phyloP scores from a whole-genome alignment of 1,284 basidiomycete genomes.

The Butyriboletus appendiculatus region DNA sequence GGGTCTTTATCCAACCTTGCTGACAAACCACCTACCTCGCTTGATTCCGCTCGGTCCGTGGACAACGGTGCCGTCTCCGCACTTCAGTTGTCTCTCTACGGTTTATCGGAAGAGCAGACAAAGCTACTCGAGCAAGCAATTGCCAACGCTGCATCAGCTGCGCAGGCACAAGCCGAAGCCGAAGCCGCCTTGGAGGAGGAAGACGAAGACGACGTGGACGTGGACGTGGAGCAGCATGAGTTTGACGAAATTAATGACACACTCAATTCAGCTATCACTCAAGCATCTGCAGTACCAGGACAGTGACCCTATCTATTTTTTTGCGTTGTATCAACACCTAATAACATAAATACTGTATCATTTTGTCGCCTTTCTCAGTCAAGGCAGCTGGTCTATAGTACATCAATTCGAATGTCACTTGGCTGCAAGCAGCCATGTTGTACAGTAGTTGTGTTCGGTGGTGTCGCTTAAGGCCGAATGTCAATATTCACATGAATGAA shows the following conservation, averaged over 20 bases:
- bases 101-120: conserved; percentile 69
- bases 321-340: conserved; percentile 23
- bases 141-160: conserved; percentile 65
- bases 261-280: conserved; percentile 9
- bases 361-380: conserved; percentile 10
- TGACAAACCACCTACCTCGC: conserved; percentile 13
- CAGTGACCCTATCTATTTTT: conserved; percentile 25
- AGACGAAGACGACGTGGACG: conserved; percentile 46
- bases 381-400: conserved; percentile 11
- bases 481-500: conserved; percentile 33
- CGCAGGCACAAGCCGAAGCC: conserved; percentile 72
- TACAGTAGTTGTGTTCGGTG: conserved; percentile 23
- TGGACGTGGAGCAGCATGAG: conserved; percentile 42
- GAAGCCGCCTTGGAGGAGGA: conserved; percentile 71
- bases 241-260: conserved; percentile 14
- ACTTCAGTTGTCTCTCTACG: conserved; percentile 57
- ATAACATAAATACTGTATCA: conserved; percentile 27
- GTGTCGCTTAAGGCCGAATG: conserved; percentile 24
- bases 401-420: conserved; percentile 11
- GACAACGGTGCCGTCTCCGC: conserved; percentile 5
- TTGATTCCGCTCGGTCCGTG: conserved; percentile 14
- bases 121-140: conserved; percentile 67
- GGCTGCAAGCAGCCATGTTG: conserved; percentile 19
- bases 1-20: conserved; percentile 8
- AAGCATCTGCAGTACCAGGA: conserved; percentile 4